phyloP scores from a whole-genome alignment of 2,329 filamentous ascomycete species.

The Botrytis cinerea region DNA sequence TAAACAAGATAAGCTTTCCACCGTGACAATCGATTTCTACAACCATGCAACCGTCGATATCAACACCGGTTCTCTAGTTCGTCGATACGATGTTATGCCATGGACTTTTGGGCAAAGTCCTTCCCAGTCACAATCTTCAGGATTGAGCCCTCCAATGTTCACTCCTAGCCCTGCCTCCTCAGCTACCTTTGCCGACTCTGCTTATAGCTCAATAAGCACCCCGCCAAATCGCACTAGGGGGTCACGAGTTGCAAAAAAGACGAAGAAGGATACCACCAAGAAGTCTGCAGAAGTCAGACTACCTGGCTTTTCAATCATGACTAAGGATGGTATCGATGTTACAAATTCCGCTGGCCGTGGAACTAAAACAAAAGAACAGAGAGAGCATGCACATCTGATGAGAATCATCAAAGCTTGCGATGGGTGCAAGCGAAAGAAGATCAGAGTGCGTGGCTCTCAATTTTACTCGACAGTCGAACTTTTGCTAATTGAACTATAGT shows the following conservation, averaged over 20 bases:
- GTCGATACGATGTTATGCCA: conserved; percentile 43
- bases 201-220: conserved; percentile 36
- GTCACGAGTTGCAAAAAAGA: conserved; percentile 36
- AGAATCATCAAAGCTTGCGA: conserved; percentile 69
- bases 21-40: conserved; percentile 61
- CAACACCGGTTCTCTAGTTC: conserved; percentile 60
- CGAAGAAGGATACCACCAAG: conserved; percentile 37
- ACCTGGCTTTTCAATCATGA: conserved; percentile 68
- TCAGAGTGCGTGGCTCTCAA: conserved; percentile 44
- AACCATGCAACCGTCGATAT: conserved; percentile 57
- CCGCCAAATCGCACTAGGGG: conserved; percentile 27
- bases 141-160: conserved; percentile 47
- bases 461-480: not conserved
- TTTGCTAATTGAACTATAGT: conserved; percentile 32
- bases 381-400: conserved; percentile 67
- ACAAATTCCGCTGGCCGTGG: conserved; percentile 63
- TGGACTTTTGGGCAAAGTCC: conserved; percentile 45
- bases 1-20: conserved; percentile 60
- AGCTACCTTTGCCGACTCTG: conserved; percentile 44
- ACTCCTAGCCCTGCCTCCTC: conserved; percentile 49
- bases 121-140: conserved; percentile 53
- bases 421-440: conserved; percentile 63
- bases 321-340: conserved; percentile 62
- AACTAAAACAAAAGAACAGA: conserved; percentile 67
- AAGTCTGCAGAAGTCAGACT: conserved; percentile 42